A percentile compares a stretch with the other conserved stretches of the same genome.
Conservation (phyloP, 805 yeast species). For the Brettanomyces sp. region DNA sequence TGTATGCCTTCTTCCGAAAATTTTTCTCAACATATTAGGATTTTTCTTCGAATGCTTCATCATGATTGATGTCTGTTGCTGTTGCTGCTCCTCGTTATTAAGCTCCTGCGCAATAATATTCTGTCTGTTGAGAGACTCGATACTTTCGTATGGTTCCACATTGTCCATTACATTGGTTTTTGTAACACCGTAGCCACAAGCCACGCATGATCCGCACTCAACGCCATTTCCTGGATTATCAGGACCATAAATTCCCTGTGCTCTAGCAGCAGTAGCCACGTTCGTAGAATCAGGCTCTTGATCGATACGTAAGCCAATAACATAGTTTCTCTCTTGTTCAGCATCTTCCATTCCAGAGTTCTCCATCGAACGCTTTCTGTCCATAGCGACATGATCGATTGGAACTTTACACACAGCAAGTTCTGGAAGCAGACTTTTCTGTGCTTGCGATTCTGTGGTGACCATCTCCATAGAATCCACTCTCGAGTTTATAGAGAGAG, state of each 20-base stretch:
- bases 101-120: neutral
- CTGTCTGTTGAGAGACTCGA: constrained; percentile 1
- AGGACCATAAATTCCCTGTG: neutral
- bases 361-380: constrained; percentile 21
- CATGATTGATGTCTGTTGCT: neutral
- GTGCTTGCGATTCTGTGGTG: constrained; percentile 17
- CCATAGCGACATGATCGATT: constrained; percentile 25
- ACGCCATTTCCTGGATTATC: constrained; percentile 4
- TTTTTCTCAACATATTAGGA: constrained; percentile 8
- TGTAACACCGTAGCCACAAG: constrained; percentile 19
- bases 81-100: neutral
- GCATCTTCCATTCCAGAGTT: constrained; percentile 16
- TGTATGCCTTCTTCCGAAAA: constrained; percentile 8
- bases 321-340: constrained; percentile 21
- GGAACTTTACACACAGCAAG: constrained; percentile 25
- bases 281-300: constrained; percentile 4
- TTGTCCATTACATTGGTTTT: no score
- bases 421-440: constrained; percentile 6
- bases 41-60: constrained; percentile 1
- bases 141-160: neutral
- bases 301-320: constrained; percentile 16
- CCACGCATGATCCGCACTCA: constrained; percentile 21
- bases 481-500: constrained; percentile 22
- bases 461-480: constrained; percentile 17
- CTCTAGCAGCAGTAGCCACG: constrained; percentile 4